Conservation (phyloP, 106 monocot species). For the Posidonia australis region DNA sequence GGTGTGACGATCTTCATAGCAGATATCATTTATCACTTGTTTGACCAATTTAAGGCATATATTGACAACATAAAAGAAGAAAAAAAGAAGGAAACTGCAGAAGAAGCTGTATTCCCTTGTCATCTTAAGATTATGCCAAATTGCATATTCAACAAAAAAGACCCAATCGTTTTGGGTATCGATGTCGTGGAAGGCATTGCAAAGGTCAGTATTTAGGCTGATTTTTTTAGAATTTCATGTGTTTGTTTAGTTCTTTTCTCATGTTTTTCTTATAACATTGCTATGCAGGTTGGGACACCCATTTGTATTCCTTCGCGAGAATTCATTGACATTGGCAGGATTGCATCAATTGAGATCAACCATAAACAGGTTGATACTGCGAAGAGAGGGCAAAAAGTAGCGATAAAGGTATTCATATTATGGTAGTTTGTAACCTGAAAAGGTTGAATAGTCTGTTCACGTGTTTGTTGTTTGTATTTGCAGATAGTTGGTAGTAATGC, state of each 20-base stretch:
- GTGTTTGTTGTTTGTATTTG: background rate
- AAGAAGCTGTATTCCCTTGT: constrained; percentile 94
- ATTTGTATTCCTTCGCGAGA: constrained; percentile 79
- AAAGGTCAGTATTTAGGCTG: constrained; percentile 35
- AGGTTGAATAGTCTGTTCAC: background rate
- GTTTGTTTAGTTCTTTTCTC: background rate
- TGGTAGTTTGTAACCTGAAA: background rate
- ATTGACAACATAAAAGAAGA: constrained; percentile 78
- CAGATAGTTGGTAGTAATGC: constrained; percentile 59
- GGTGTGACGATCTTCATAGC: constrained; percentile 89
- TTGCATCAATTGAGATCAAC: constrained; percentile 83
- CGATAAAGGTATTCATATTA: constrained; percentile 57
- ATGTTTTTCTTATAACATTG: background rate
- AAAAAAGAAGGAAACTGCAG: constrained; percentile 86
- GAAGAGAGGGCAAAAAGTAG: constrained; percentile 85
- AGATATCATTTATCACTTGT: constrained; percentile 96
- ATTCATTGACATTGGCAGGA: constrained; percentile 79
- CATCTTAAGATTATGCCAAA: constrained; percentile 89
- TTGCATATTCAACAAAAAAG: constrained; percentile 93
- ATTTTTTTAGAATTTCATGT: background rate
- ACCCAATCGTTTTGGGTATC: constrained; percentile 94
- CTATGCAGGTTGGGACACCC: constrained; percentile 76
- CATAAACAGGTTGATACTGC: constrained; percentile 86
- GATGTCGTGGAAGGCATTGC: constrained; percentile 79
- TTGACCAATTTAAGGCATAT: constrained; percentile 97